Conservation (phyloP, 352 stramenopile genomes). For the Globisporangium camurandrum region DNA sequence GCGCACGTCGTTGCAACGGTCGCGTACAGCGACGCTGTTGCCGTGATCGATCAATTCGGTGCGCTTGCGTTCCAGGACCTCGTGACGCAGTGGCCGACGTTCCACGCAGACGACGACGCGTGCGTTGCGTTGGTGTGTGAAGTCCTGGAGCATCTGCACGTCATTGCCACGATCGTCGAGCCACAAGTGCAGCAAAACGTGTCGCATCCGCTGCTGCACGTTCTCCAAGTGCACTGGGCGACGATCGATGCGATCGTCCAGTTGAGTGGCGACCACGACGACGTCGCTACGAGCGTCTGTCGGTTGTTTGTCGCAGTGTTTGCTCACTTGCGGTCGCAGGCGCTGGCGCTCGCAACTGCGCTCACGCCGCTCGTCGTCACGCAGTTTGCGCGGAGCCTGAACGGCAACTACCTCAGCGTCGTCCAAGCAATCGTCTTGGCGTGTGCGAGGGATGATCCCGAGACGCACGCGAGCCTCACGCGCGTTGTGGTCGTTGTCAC, state of each 20-base stretch:
- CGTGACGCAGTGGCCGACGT: conserved; percentile 27
- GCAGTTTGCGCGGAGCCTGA: conserved; percentile 49
- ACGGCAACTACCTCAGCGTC: conserved; percentile 56
- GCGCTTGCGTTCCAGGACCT: conserved; percentile 63
- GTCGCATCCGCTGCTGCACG: conserved; percentile 43
- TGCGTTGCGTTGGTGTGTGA: conserved; percentile 47
- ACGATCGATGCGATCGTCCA: conserved; percentile 43
- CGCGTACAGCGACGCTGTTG: conserved; percentile 55
- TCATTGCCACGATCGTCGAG: conserved; percentile 47
- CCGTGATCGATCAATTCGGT: conserved; percentile 55
- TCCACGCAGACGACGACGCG: conserved; percentile 40
- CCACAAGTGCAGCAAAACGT: conserved; percentile 56
- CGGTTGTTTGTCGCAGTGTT: conserved; percentile 49
- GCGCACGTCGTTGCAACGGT: conserved; percentile 55
- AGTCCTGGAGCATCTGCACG: conserved; percentile 49
- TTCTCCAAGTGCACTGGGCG: conserved; percentile 52
- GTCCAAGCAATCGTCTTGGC: conserved; percentile 66
- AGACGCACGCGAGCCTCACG: conserved; percentile 46
- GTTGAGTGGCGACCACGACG: conserved; percentile 41
- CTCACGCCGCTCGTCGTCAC: conserved; percentile 58
- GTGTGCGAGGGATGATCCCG: conserved; percentile 53
- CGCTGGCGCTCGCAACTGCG: conserved; percentile 45
- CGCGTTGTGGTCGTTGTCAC: conserved; percentile 56
- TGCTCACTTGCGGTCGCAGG: conserved; percentile 49
- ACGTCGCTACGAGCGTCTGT: conserved; percentile 53